Evolutionary conservation across 345 rosid species (phyloP), one percentile per base, ranked within the genome.

Genomic region (Populus deltoides): DNA sequence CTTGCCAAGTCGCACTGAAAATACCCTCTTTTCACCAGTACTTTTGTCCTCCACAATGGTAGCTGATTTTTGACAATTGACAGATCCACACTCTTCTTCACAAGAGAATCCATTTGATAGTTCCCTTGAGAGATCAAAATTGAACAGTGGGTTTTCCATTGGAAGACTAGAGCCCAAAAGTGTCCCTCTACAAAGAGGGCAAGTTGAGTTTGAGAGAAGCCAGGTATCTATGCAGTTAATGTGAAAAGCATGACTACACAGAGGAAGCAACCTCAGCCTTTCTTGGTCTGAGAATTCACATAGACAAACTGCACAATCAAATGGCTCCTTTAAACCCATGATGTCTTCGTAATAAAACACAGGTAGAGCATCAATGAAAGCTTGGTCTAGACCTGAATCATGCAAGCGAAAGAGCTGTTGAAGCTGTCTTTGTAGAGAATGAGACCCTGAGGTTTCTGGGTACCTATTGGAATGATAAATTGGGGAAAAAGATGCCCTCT

Each of bases 121-220:
- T 55, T 80, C 79, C 81, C 86, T 75, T 24, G 81, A 74, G 75
- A 71, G 36, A 5, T 83, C 83, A 35, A 68, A 77, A 38, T 77
- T 80, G 65, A 68, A 73, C 16, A 73, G 29, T 62, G 86, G 85
- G 25, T 51, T 82, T 25, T 83, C 85, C 55, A 76, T 41, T 24
- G 77, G 53, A 68, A 67, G 27, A 61, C 41, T 51, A 39, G 89
- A 77, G 75, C 78, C 76, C 66, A 66, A 84, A 70, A 92, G 87
- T 70, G 86, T 77, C 8, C 79, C 86, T 80, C 94, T 87, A 74
- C 94, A 92, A 4, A 92, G 91, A 51, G 94, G 97, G 77, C 97
- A 92, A 12, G 91, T 84, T 36, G 97, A 92, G 86, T 90, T 90
- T 35, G 97, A 90, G 39, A 92, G 94, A 33, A 92, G 93, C 97